These are phyloP conservation scores for Singerocomus rubriflavus DNA, from an alignment of 1,284 basidiomycete genomes.

Conservation along the genomic window DNA sequence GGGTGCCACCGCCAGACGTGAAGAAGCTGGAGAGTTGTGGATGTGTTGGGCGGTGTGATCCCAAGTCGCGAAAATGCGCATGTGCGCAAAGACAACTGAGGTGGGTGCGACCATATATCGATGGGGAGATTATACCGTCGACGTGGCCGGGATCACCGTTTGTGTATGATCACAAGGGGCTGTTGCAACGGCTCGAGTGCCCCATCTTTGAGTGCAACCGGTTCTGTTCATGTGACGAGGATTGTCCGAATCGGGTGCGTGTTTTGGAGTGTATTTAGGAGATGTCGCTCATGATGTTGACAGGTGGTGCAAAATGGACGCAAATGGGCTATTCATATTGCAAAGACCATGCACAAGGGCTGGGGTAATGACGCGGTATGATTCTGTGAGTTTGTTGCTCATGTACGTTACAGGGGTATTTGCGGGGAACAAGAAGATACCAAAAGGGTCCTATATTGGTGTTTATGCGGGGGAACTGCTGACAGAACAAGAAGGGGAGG, in stretches of 20 bases:
- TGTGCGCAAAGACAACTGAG: conserved; percentile 61
- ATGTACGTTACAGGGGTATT: conserved; percentile 54
- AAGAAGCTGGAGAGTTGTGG: conserved; percentile 61
- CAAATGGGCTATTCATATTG: conserved; percentile 56
- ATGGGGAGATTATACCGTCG: conserved; percentile 28
- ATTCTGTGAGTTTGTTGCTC: conserved; percentile 2
- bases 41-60: conserved; percentile 73
- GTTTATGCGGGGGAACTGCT: conserved; percentile 85
- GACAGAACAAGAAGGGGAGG: conserved; percentile 61
- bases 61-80: conserved; percentile 61
- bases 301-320: conserved; percentile 85
- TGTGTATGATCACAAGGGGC: conserved; percentile 60
- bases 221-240: conserved; percentile 74
- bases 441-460: conserved; percentile 71
- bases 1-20: conserved; percentile 64
- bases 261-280: not conserved
- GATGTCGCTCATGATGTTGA: not conserved
- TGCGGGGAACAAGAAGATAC: conserved; percentile 61
- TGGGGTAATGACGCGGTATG: conserved; percentile 57
- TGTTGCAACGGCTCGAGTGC: conserved; percentile 48
- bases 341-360: conserved; percentile 70
- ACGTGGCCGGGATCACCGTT: conserved; percentile 42
- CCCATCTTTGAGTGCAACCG: conserved; percentile 89
- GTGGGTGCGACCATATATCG: conserved; percentile 38
- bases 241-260: conserved; percentile 77